These are phyloP conservation scores for Populus simonii DNA, from an alignment of 345 rosid genomes.

Conservation along the genomic window DNA sequence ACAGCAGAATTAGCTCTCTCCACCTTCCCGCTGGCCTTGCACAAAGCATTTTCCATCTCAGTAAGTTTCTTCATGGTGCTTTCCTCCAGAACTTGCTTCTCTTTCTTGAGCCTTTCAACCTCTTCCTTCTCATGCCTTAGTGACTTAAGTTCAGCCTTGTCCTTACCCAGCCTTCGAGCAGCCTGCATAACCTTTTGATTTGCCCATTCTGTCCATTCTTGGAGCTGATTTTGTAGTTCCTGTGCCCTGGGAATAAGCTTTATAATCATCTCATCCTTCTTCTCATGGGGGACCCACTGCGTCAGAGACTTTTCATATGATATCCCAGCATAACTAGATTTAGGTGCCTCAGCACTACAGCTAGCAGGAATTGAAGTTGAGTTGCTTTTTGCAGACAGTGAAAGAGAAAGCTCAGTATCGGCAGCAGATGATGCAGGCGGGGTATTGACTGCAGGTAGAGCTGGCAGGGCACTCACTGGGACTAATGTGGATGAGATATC, in stretches of 20 bases:
- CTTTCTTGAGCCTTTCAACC: conserved; percentile 79
- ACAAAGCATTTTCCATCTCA: conserved; percentile 83
- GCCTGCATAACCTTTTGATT: conserved; percentile 98
- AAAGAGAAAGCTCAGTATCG: conserved; percentile 65
- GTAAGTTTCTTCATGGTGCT: conserved; percentile 73
- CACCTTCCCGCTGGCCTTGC: conserved; percentile 76
- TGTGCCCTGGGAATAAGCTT: conserved; percentile 49
- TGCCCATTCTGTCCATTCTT: conserved; percentile 95
- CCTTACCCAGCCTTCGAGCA: conserved; percentile 74
- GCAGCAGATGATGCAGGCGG: conserved; percentile 36
- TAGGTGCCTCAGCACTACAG: conserved; percentile 32
- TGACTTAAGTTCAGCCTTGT: conserved; percentile 75
- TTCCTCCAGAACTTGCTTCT: conserved; percentile 71
- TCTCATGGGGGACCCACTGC: conserved; percentile 46
- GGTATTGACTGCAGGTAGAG: conserved; percentile 23
- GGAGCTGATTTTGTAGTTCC: conserved; percentile 64
- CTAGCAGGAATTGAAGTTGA: conserved; percentile 32
- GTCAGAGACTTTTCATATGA: conserved; percentile 41
- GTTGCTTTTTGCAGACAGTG: conserved; percentile 46
- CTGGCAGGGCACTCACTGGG: conserved; percentile 19
- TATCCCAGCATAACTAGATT: conserved; percentile 38
- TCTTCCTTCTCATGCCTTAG: conserved; percentile 87
- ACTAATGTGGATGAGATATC: conserved; percentile 22
- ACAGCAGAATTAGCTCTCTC: conserved; percentile 67
- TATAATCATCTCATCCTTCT: conserved; percentile 55